These are phyloP conservation scores for Microbotryomycetes sp. DNA, from an alignment of 1,284 basidiomycete species.

Conservation along the genomic window DNA sequence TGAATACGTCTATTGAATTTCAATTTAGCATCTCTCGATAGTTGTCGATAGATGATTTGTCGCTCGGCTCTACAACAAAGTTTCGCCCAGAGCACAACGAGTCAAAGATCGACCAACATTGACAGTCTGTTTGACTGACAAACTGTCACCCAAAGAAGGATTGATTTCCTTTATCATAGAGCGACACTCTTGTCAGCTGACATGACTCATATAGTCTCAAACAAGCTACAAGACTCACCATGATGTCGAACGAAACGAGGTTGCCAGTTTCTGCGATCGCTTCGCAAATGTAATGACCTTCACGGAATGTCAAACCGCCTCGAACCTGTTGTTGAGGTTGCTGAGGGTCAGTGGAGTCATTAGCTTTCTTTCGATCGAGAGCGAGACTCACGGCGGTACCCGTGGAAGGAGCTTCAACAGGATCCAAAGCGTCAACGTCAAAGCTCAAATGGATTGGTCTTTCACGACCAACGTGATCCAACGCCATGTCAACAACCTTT, in stretches of 20 bases:
- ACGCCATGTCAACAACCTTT: conserved; percentile 87
- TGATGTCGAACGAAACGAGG: conserved; percentile 83
- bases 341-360: too few species aligned
- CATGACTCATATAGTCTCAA: too few species aligned
- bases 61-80: conserved; percentile 36
- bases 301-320: conserved; percentile 92
- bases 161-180: conserved; percentile 79
- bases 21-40: too few species aligned
- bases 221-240: conserved; percentile 50
- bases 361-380: too few species aligned
- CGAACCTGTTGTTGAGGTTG: conserved; percentile 56
- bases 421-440: conserved; percentile 76
- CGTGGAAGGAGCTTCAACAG: conserved; percentile 88
- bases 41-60: background rate
- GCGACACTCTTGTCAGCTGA: too few species aligned
- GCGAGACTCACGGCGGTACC: conserved; percentile 67
- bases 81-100: conserved; percentile 77
- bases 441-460: conserved; percentile 91
- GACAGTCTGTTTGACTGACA: conserved; percentile 76
- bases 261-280: conserved; percentile 87
- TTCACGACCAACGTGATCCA: conserved; percentile 83
- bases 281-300: conserved; percentile 96
- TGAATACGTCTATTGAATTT: too few species aligned
- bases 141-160: conserved; percentile 69
- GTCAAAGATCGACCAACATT: conserved; percentile 89